Conservation (phyloP, 306 rosid species). For the Macrotyloma uniflorum region DNA sequence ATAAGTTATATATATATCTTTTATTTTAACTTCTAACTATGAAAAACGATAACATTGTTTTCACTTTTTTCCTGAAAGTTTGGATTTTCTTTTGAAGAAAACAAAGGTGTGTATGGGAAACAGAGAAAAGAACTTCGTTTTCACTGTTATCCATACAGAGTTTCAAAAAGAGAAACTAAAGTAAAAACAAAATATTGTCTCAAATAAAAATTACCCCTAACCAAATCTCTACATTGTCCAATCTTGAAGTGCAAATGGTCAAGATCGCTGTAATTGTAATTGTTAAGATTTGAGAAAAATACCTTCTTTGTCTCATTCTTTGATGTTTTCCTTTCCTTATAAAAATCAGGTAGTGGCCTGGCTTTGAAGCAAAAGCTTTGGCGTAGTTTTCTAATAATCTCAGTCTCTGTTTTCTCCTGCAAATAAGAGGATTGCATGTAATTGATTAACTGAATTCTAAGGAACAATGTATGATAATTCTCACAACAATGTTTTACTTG, state of each 20-base stretch:
- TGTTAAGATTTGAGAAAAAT: not conserved
- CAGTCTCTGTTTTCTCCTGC: slow-evolving; percentile 83
- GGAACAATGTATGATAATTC: slow-evolving; percentile 1
- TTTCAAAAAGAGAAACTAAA: not conserved
- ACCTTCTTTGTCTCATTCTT: slow-evolving; percentile 56
- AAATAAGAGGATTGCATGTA: slow-evolving; percentile 12
- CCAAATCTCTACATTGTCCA: not conserved
- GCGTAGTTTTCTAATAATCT: slow-evolving; percentile 67
- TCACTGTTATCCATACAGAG: not conserved
- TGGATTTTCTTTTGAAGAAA: no score
- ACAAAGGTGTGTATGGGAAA: no score
- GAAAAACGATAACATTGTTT: no score
- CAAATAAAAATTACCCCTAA: no score
- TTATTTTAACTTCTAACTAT: no score
- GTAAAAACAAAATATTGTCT: not conserved
- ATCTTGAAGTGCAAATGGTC: no score
- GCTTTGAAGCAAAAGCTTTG: slow-evolving; percentile 94
- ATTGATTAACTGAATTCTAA: slow-evolving; percentile 11
- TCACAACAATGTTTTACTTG: not conserved
- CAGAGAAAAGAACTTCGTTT: no score
- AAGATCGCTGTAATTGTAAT: not conserved
- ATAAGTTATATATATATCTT: no score
- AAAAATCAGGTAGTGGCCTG: slow-evolving; percentile 90
- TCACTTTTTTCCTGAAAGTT: no score
- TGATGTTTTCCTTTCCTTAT: slow-evolving; percentile 67